These are phyloP conservation scores for Coniochaeta ligniaria DNA, from an alignment of 2,329 filamentous ascomycete species.

Conservation along the genomic window DNA sequence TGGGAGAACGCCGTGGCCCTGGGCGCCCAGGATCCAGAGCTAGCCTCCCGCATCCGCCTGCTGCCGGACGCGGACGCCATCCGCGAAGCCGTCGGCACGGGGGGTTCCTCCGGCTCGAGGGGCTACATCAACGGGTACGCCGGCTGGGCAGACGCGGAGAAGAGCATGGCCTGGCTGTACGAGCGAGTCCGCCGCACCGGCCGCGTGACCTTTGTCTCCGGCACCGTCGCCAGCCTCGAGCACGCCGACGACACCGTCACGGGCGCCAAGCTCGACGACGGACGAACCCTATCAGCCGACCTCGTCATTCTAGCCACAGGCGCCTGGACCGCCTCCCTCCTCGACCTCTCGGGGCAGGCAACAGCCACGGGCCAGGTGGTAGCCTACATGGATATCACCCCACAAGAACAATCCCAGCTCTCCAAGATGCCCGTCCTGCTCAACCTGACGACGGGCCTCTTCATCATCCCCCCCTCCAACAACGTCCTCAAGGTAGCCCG, in stretches of 20 bases:
- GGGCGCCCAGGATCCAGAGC: slow-evolving; percentile 30
- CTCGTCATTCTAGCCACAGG: slow-evolving; percentile 77
- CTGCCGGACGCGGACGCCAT: slow-evolving; percentile 39
- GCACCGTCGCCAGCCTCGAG: slow-evolving; percentile 35
- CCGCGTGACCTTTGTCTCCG: slow-evolving; percentile 49
- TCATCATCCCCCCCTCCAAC: slow-evolving; percentile 63
- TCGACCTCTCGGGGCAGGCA: slow-evolving; percentile 70
- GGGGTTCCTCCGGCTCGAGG: slow-evolving; percentile 50
- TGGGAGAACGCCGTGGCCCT: slow-evolving; percentile 53
- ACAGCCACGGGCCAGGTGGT: slow-evolving; percentile 78
- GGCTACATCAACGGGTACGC: slow-evolving; percentile 69
- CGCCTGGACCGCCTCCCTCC: slow-evolving; percentile 73
- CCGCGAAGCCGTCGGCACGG: slow-evolving; percentile 34
- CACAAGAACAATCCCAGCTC: slow-evolving; percentile 61
- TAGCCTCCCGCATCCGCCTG: slow-evolving; percentile 30
- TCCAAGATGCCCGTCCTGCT: slow-evolving; percentile 63
- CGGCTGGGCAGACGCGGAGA: slow-evolving; percentile 76
- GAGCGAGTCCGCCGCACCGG: slow-evolving; percentile 44
- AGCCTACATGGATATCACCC: slow-evolving; percentile 68
- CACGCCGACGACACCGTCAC: slow-evolving; percentile 33
- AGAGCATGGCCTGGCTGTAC: slow-evolving; percentile 59
- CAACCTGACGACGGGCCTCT: slow-evolving; percentile 64
- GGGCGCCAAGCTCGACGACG: slow-evolving; percentile 41
- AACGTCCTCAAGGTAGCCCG: slow-evolving; percentile 61
- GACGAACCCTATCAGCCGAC: slow-evolving; percentile 37